Conservation (phyloP, 2,329 filamentous ascomycete species). For the Claviceps humidiphila region DNA sequence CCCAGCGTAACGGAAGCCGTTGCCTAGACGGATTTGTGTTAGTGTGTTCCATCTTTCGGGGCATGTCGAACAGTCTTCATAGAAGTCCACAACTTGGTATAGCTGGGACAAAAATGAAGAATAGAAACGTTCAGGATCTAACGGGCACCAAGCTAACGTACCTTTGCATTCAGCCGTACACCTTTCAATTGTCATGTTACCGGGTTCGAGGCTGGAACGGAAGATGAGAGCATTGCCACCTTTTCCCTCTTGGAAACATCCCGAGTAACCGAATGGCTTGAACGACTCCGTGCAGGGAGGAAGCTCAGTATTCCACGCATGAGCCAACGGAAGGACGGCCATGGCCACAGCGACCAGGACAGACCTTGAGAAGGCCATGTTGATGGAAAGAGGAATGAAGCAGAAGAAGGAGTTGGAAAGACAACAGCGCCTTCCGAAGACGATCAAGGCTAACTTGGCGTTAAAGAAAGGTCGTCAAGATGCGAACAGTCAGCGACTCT, state of each 20-base stretch:
- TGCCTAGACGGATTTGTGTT: slow-evolving; percentile 19
- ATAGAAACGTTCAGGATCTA: not conserved
- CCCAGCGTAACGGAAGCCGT: slow-evolving; percentile 37
- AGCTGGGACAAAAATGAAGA: not conserved
- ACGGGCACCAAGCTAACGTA: slow-evolving; percentile 8
- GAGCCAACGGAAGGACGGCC: slow-evolving; percentile 16
- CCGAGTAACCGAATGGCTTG: slow-evolving; percentile 34
- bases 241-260: slow-evolving; percentile 31
- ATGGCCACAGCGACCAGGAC: slow-evolving; percentile 24
- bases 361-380: slow-evolving; percentile 4
- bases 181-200: slow-evolving; percentile 33
- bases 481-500: not conserved
- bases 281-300: slow-evolving; percentile 31
- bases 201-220: slow-evolving; percentile 23
- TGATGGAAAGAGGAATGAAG: not conserved
- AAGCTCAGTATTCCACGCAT: slow-evolving; percentile 30
- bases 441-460: not conserved
- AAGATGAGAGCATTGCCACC: slow-evolving; percentile 25
- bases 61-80: not conserved
- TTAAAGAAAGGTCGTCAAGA: not conserved
- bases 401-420: not conserved
- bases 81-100: no score
- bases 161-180: slow-evolving; percentile 38
- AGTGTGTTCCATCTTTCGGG: not conserved
- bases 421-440: not conserved